Base-by-base conservation (phyloP, 768 basidiomycete species). In the Pilatotrama ljubarskyi region DNA sequence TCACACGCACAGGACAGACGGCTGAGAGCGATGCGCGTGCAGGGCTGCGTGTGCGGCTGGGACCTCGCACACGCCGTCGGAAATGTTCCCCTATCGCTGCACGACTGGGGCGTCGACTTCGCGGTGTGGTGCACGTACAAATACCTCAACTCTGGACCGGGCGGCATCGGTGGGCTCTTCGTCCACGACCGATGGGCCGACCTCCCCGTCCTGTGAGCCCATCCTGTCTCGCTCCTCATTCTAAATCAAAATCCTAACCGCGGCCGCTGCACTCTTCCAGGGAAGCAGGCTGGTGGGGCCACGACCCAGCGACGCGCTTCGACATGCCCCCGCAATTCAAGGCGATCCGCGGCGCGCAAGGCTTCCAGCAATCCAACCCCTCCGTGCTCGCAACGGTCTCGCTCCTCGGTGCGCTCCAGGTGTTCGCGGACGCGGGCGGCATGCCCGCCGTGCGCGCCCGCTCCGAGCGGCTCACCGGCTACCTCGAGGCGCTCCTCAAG, bases 51-150 rank as follows among this genome's bases (percentile, higher is more conserved):
- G 59, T 91, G 94, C 69, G 96, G 94, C 40, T 95, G 94, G 86
- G 96, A 99, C 77, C 85, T 98, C 15, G 97, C 97, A 8, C 97
- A 99, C 74, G 96, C 91, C 6, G 82, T 88, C 44, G 97, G 96
- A 48, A 99, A 99, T 73, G 93, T 98, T 36, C 91, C 92, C 37
- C 75, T 96, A 66, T 78, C 83, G 48, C 78, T 99, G 64, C 93
- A 96, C 72, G 90, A 94, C 60, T 99, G 97, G 96, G 78, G 84
- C 65, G 90, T 93, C 66, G 97, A 99, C 73, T 98, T 98, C 71
- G 97, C 96, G 3, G 95, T 95, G 36, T 98, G 96, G 93, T 99
- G 97, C 73, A 91, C 94, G 32, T 99, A 98, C 82, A 98, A 92
- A 76, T 99, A 98, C 72, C 83, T 98, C 59, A 98, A 98, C 76